These are phyloP conservation scores for Cerrena zonata DNA, from an alignment of 1,284 basidiomycete genomes.

Conservation along the genomic window DNA sequence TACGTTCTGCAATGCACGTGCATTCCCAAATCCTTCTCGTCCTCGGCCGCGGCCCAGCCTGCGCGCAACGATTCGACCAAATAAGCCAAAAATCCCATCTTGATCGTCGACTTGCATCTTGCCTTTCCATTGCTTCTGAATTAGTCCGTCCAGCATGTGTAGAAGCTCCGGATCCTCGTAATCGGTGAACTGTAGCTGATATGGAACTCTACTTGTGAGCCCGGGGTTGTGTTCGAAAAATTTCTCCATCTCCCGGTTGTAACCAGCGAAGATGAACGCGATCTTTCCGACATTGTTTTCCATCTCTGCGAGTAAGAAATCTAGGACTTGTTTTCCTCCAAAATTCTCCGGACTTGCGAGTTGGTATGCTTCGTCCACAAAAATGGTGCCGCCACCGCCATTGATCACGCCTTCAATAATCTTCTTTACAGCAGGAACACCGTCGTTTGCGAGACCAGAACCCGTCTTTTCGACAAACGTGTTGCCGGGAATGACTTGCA, in stretches of 20 bases:
- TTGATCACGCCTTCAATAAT: conserved; percentile 41
- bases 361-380: conserved; percentile 67
- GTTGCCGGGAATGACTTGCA: conserved; percentile 47
- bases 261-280: conserved; percentile 68
- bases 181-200: conserved; percentile 53
- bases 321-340: conserved; percentile 50
- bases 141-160: conserved; percentile 44
- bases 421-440: conserved; percentile 46
- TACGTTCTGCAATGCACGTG: conserved; percentile 50
- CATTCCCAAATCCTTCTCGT: conserved; percentile 57
- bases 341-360: conserved; percentile 42
- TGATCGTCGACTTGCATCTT: conserved; percentile 45
- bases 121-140: conserved; percentile 42
- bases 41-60: conserved; percentile 53
- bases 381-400: conserved; percentile 56
- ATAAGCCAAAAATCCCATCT: conserved; percentile 49
- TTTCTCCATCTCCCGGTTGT: conserved; percentile 64
- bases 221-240: conserved; percentile 73
- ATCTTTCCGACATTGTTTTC: conserved; percentile 58
- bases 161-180: conserved; percentile 53
- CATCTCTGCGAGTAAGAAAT: conserved; percentile 66
- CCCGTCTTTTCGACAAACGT: conserved; percentile 59
- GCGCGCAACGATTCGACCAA: conserved; percentile 46
- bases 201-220: conserved; percentile 56
- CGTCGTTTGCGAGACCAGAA: conserved; percentile 50